Base-by-base conservation (phyloP, 805 yeast species). In the Metschnikowia chrysomelidarum region DNA sequence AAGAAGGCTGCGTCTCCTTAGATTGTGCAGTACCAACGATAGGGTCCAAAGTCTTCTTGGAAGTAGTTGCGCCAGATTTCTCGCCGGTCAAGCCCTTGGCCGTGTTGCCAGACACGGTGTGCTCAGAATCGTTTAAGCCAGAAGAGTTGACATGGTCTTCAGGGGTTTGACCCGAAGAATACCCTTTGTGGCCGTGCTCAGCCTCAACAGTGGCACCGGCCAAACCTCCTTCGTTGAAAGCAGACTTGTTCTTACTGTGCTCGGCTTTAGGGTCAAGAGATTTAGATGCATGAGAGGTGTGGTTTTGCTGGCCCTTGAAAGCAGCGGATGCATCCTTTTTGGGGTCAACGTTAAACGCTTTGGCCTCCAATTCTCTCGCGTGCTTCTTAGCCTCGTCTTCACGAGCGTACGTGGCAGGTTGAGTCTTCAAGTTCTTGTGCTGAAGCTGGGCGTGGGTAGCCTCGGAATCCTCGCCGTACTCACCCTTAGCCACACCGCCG, bases 181-280 rank as follows among this genome's bases (percentile, higher is more conserved):
- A 2, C 4, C 16, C 4, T 7, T 7, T 15, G 17, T 12, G 7
- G 20, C 18, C 11, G 12, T 22, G 24, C 32, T 26, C 29, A 7
- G 40, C 46, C 31, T 49, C 53, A 7, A 37, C 44, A 4, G 47
- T 33, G 7, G 57, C 62, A 15, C 53, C 32, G 14, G 24, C 37
- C 25, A 61, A 39, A 12, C 64, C 68, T 4, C 36, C 50, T 7
- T 42, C 19, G 35, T 62, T 63, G 48, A 32, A 59, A n/a, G 57
- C 52, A 3, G 67, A 61, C 49, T 56, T 62, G 49, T 63, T 62
- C 37, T 50, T 36, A 18, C 34, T 21, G 42, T 60, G 64, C 31
- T 50, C 56, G 19, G 49, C 43, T 7, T 36, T 30, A 5, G 60
- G 59, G 38, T 60, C 46, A 7, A 33, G 13, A 2, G 42, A 16